Evolutionary conservation across 1,284 basidiomycete species (phyloP).

Genomic region (Marasmius tenuissimus): DNA sequence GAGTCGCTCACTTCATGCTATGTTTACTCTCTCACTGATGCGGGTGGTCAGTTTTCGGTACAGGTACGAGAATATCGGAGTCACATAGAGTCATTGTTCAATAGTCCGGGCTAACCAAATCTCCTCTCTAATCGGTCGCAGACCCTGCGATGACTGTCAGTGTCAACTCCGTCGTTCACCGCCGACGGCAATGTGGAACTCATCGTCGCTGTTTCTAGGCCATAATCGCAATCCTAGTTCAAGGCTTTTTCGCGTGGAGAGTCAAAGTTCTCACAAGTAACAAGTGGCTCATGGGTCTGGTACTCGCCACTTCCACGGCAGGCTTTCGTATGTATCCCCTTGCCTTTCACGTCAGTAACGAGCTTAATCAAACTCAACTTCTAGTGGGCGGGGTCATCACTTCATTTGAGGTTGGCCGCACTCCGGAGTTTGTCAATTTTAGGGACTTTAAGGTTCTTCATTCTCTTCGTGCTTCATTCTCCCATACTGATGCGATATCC

Average conservation of each 20-base stretch:
- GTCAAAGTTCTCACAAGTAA: conserved; percentile 33
- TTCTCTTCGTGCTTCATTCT: not conserved
- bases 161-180: not conserved
- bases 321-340: conserved; percentile 16
- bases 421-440: conserved; percentile 32
- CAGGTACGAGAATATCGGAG: conserved; percentile 23
- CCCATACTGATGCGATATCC: not conserved
- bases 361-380: not conserved
- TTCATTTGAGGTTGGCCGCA: conserved; percentile 21
- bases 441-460: conserved; percentile 25
- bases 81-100: not conserved
- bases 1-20: conserved; percentile 5
- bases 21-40: not conserved
- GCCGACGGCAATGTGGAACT: not conserved
- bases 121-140: conserved; percentile 6
- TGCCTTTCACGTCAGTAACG: not conserved
- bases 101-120: not conserved
- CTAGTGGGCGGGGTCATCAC: conserved; percentile 30
- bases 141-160: conserved; percentile 34
- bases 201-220: conserved; percentile 21
- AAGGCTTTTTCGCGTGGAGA: conserved; percentile 38
- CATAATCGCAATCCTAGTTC: conserved; percentile 33
- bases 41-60: conserved; percentile 27
- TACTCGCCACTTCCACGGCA: conserved; percentile 26
- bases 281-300: conserved; percentile 20